A percentile compares a stretch with the other conserved stretches of the same genome.
Conservation (phyloP, 176 grass and related monocot genomes). For the Oryza brachyantha region DNA sequence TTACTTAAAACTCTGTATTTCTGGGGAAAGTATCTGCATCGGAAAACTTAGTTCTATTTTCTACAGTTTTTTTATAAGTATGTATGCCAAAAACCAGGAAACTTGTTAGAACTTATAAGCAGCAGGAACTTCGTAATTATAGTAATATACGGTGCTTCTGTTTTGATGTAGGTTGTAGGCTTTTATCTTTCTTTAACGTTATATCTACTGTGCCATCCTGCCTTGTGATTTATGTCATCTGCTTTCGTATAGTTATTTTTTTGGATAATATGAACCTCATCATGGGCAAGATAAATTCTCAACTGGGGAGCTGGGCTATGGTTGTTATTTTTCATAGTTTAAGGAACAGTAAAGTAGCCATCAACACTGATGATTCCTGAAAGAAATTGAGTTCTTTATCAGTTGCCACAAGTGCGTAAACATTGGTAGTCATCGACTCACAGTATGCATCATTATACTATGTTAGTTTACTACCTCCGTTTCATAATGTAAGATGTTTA, state of each 20-base stretch:
- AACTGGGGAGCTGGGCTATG: neutral
- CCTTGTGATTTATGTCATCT: neutral
- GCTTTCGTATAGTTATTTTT: neutral
- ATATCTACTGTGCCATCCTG: neutral
- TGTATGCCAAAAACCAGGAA: neutral
- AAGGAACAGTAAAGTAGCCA: neutral
- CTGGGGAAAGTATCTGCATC: neutral
- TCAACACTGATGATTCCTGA: neutral
- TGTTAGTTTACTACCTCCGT: too few species aligned
- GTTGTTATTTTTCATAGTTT: constrained; percentile 14
- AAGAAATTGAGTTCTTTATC: constrained; percentile 4
- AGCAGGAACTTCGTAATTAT: neutral
- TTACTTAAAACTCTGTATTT: constrained; percentile 16
- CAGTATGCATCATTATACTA: neutral
- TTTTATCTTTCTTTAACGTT: neutral
- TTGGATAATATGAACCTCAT: neutral
- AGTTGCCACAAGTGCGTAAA: neutral
- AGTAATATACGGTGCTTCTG: neutral
- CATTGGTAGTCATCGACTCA: neutral
- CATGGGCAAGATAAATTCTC: neutral
- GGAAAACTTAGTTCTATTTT: neutral
- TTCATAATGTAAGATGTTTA: neutral
- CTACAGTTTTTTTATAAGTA: neutral
- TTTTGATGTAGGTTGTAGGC: neutral
- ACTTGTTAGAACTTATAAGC: constrained; percentile 11